Base-by-base conservation (phyloP, 2,329 filamentous ascomycete species). In the Sporothrix pseudoabietina region DNA sequence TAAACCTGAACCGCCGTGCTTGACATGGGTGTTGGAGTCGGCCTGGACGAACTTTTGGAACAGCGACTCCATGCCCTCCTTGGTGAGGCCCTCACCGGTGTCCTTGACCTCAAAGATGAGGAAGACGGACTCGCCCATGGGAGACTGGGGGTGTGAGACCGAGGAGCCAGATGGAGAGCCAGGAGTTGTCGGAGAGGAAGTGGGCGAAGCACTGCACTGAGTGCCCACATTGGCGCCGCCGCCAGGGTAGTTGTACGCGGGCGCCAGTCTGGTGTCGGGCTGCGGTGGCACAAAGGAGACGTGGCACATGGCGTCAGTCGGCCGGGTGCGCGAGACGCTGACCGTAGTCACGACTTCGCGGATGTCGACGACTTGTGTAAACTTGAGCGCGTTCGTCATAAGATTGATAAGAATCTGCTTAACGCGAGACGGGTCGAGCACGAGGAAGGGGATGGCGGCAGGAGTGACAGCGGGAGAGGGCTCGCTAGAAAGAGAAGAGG, bases 1-100 rank as follows among this genome's bases (percentile, higher is more conserved):
- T 0, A 96, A 85, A 0, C 93, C 93, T 0, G 90, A 92, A 0
- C 93, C 93, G 30, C 92, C 93, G 76, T 95, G 94, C 77, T 93
- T 89, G 19, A 93, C 89, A 76, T 94, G 92, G 0, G 92, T 94
- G 69, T 89, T 88, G 1, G 91, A 90, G 30, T 89, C 93, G 0
- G 92, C 91, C 81, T 95, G 93, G 7, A 91, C 90, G 79, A 96
- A 96, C 30, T 92, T 88, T 77, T 93, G 88, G 80, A 95, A 96
- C 0, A 96, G 85, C 63, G 89, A 86, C 69, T 91, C 90, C 82
- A 91, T 92, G 78, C 94, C 92, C 72, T 90, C 87, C 4, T 89
- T 85, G 3, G 86, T 91, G 16, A 96, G 84, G 0, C 92, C 92
- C 70, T 92, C 89, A 0, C 93, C 93, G 0, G 92, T 94, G 77